Base-by-base conservation (phyloP, 2,329 filamentous ascomycete genomes). In the Thelonectria blattea region DNA sequence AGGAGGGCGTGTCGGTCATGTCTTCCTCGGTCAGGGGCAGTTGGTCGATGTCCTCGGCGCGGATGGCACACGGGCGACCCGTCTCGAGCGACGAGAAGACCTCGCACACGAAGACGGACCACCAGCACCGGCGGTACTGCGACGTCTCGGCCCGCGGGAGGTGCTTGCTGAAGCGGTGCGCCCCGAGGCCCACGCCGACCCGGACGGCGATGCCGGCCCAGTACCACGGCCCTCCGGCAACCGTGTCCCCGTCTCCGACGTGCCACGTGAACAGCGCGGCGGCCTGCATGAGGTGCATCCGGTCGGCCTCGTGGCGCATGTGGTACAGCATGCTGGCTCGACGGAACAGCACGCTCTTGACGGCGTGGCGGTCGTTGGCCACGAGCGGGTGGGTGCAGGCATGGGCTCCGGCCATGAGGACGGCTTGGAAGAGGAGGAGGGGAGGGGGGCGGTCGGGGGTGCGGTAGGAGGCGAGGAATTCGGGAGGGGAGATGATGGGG, bases 261-360 rank as follows among this genome's bases (percentile, higher is more conserved):
- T 70, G 66, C 68, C 68, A 70, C 0, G 68, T 70, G 6, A 70
- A 70, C 0, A 70, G 7, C 1, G 60, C 57, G 0, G 68, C 68
- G 1, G 68, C 68, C 30, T 70, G 68, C 0, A 70, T 52, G 1
- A 70, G 68, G 32, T 70, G 68, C 30, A 68, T 69, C 1, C 68
- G 54, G 2, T 70, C 66, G 0, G 65, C 64, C 17, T 70, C 68
- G 17, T 70, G 68, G 5, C 66, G 64, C 65, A 71, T 71, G 18
- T 70, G 68, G 14, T 68, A 70, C 0, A 70, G 37, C 68, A 70
- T 70, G 6, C 68, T 69, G 1, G 68, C 68, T 9, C 68, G 47
- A 7, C 68, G 56, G 30, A 65, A 70, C 0, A 70, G 62, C 11
- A 69, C 64, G n/a, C 66, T 69, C 32, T 70, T 69, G n/a, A 70